Conservation (phyloP, 2,329 filamentous ascomycete genomes). For the Fusarium stilboides region DNA sequence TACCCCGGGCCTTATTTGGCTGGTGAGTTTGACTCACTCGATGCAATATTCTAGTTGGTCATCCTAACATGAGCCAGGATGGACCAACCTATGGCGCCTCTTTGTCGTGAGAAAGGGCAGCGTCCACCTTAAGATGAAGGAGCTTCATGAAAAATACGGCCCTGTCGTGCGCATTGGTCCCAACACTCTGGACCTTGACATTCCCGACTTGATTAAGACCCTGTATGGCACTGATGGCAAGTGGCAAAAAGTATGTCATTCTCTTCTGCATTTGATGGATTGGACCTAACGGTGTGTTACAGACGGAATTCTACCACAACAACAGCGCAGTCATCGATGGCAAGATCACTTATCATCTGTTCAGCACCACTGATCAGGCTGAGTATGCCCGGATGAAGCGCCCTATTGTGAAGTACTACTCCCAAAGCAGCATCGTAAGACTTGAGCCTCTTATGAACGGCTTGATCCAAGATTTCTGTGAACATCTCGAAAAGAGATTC, state of each 20-base stretch:
- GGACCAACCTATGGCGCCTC: slow-evolving; percentile 57
- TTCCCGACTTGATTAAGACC: slow-evolving; percentile 55
- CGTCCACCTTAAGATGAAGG: slow-evolving; percentile 51
- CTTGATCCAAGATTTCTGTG: slow-evolving; percentile 48
- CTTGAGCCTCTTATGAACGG: slow-evolving; percentile 50
- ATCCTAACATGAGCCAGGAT: slow-evolving; percentile 27
- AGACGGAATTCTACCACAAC: slow-evolving; percentile 45
- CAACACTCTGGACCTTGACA: slow-evolving; percentile 56
- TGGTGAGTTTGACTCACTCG: slow-evolving; percentile 14
- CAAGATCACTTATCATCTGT: slow-evolving; percentile 46
- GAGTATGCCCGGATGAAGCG: slow-evolving; percentile 44
- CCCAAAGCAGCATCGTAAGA: slow-evolving; percentile 33
- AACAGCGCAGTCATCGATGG: slow-evolving; percentile 47
- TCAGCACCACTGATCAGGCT: slow-evolving; percentile 43
- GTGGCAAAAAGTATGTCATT: slow-evolving; percentile 50
- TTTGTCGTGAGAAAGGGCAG: slow-evolving; percentile 49
- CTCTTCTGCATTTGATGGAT: neutral
- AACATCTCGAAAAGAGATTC: slow-evolving; percentile 33
- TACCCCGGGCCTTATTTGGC: slow-evolving; percentile 39
- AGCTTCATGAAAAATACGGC: slow-evolving; percentile 57
- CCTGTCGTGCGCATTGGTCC: slow-evolving; percentile 59
- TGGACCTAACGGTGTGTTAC: too few relatives aligned
- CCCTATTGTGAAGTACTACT: slow-evolving; percentile 52
- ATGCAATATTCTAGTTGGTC: too few relatives aligned
- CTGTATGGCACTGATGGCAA: slow-evolving; percentile 55